Evolutionary conservation across 371 early-diverging fungal genomes (phyloP), one percentile per base, ranked within the genome.

Genomic region (Umbelopsis sp.): DNA sequence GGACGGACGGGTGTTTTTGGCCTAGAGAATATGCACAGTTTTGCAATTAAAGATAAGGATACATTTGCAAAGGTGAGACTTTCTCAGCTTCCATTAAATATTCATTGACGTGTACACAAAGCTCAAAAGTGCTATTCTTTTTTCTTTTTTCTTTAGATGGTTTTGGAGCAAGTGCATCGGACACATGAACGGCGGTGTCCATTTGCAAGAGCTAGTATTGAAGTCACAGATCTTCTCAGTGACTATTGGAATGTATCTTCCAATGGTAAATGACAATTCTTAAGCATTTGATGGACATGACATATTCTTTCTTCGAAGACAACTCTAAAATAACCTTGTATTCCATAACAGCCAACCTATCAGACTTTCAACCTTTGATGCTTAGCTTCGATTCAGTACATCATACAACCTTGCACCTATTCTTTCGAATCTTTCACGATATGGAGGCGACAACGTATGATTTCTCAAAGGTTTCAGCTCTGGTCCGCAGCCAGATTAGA

Each of bases 191-290:
- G 80, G 62, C 74, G 86, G 50, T 90, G 90, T 74, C 93, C 91
- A 1, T 87, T 90, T 77, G 89, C 84, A 11, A 84, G 82, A 71
- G 89, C 89, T 16, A 83, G 84, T 29, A 80, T 87, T 38, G 93
- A 93, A 81, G 87, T 88, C 5, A 86, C 88, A 25, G 92, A 92
- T 46, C 68, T 91, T 8, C 66, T 93, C 38, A 85, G 83, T 44
- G 91, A 91, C 67, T 81, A 86, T 67, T 93, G 92, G 92, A 89
- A 89, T 65, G 82, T 93, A 37, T 80, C 80, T 46, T 79, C 90
- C 9, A 89, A 89, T 65, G 90, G 91, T 88, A 78, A 72, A 84
- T 74, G 24, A 20, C 20, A 16, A 68, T 11, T 12, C 50, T 16
- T n/a, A 45, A 29, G 4, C 29, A 1, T 4, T 3, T 29, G 29